Base-by-base conservation (phyloP, 2,329 filamentous ascomycete genomes). In the Penicillium sp. region DNA sequence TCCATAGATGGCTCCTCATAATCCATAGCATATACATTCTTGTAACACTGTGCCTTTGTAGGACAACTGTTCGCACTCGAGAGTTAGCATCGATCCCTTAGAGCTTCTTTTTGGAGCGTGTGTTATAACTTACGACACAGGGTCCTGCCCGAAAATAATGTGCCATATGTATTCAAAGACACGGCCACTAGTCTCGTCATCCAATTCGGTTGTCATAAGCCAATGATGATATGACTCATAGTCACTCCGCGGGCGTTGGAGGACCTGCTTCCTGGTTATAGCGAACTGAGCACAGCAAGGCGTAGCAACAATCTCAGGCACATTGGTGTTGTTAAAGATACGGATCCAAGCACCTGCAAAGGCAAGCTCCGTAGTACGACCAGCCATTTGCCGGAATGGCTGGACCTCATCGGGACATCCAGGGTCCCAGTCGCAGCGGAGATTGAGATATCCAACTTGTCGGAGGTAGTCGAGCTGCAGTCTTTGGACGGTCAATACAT, bases 121-220 rank as follows among this genome's bases (percentile, higher is more conserved):
- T n/a, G 5, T 34, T 46, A 22, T n/a, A 52, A 69, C 73, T 66
- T 60, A 77, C 73, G 70, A 69, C n/a, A 78, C 69, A 38, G 74
- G 60, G 43, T 73, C 69, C 64, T 72, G 67, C 35, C 73, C 72
- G 56, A 76, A 82, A 66, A 79, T 76, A 69, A 84, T 79, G 67
- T 88, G 85, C 85, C 85, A 88, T 31, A 84, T 71, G 64, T 86
- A 87, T 65, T 88, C 85, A 66, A 86, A 78, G 2, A 87, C 78
- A 29, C 85, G 74, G 3, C 84, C 85, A 50, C 79, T 84, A 31
- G 82, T 69, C 20, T 78, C 77, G 64, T 86, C 83, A 8, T 78
- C 74, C 43, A 85, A 66, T 5, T 78, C 70, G 6, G 84, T 84
- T 18, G 77, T 74, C 47, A 85, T 66, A 42, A 88, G 60, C 85